These are phyloP conservation scores for Trichosporon inkin DNA, from an alignment of 1,284 basidiomycete genomes.

Conservation along the genomic window DNA sequence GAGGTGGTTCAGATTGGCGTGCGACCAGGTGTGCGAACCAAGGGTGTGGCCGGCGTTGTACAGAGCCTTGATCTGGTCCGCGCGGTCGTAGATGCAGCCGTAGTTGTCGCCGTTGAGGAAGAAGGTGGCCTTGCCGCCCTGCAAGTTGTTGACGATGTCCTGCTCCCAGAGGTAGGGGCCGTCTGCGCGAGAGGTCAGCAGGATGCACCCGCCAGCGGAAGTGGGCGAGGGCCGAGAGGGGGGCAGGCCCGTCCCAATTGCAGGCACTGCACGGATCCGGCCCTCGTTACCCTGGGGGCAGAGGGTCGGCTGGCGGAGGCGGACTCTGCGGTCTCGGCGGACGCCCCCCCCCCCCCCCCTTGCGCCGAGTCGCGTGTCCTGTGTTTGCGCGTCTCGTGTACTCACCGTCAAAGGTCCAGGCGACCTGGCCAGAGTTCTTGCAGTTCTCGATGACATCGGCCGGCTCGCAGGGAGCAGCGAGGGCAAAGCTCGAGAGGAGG, in stretches of 20 bases:
- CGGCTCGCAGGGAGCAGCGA: conserved; percentile 20
- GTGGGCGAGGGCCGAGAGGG: neutral
- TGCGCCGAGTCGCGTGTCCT: too few species aligned
- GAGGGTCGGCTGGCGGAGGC: neutral
- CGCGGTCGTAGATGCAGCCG: conserved; percentile 56
- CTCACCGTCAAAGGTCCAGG: conserved; percentile 57
- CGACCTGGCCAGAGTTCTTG: conserved; percentile 39
- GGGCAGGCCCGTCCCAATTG: too few species aligned
- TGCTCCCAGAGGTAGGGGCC: conserved; percentile 54
- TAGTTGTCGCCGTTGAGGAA: conserved; percentile 54
- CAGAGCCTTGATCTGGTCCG: conserved; percentile 15
- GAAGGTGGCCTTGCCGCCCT: conserved; percentile 57
- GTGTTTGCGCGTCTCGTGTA: conserved; percentile 2
- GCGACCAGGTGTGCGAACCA: conserved; percentile 59
- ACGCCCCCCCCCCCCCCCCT: neutral
- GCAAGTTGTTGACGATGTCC: conserved; percentile 52
- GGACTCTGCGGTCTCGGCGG: neutral
- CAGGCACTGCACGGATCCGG: conserved; percentile 1
- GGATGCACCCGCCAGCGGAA: neutral
- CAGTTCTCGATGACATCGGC: conserved; percentile 40
- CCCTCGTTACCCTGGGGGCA: neutral
- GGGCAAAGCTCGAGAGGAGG: conserved; percentile 19
- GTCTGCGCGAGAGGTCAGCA: conserved; percentile 40
- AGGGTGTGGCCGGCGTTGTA: conserved; percentile 52
- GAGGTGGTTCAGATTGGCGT: conserved; percentile 54